Evolutionary conservation across 1,139 yeast genomes (phyloP).

Genomic region (Geotrichum bryndzae): DNA sequence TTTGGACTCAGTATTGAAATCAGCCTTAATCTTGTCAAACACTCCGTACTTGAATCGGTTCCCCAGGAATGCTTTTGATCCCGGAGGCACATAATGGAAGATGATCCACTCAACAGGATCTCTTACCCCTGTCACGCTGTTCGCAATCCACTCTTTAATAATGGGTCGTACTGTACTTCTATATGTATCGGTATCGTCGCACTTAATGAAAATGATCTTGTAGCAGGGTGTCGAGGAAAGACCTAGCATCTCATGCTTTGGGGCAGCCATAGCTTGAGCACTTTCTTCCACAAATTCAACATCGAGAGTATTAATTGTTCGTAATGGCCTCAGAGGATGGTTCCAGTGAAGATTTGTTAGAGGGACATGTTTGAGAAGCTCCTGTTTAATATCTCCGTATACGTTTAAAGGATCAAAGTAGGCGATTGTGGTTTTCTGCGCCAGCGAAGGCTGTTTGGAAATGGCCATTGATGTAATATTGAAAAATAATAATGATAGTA

Average conservation of each 20-base stretch:
- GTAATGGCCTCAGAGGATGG: constrained; percentile 48
- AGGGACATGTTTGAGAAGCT: constrained; percentile 52
- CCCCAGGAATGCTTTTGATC: constrained; percentile 33
- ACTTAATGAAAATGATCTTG: constrained; percentile 62
- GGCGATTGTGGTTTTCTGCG: constrained; percentile 44
- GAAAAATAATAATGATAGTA: not conserved
- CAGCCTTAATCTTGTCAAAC: constrained; percentile 59
- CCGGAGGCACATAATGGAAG: constrained; percentile 48
- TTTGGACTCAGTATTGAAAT: constrained; percentile 47
- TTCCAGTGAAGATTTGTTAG: constrained; percentile 79
- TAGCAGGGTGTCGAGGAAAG: constrained; percentile 49
- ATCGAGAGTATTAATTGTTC: constrained; percentile 62
- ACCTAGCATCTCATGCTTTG: constrained; percentile 40
- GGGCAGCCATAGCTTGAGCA: constrained; percentile 37
- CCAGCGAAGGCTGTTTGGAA: constrained; percentile 3
- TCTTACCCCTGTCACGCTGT: constrained; percentile 39
- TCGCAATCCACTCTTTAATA: constrained; percentile 70
- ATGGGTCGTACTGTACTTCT: constrained; percentile 64
- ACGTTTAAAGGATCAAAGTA: constrained; percentile 83
- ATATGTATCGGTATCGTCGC: constrained; percentile 65
- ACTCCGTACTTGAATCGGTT: constrained; percentile 51
- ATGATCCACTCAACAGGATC: constrained; percentile 63
- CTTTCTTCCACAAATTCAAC: constrained; percentile 59
- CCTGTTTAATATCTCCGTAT: constrained; percentile 49
- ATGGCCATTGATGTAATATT: not conserved